phyloP scores from a whole-genome alignment of 106 monocot genomes.

The Phalaenopsis aphrodite region DNA sequence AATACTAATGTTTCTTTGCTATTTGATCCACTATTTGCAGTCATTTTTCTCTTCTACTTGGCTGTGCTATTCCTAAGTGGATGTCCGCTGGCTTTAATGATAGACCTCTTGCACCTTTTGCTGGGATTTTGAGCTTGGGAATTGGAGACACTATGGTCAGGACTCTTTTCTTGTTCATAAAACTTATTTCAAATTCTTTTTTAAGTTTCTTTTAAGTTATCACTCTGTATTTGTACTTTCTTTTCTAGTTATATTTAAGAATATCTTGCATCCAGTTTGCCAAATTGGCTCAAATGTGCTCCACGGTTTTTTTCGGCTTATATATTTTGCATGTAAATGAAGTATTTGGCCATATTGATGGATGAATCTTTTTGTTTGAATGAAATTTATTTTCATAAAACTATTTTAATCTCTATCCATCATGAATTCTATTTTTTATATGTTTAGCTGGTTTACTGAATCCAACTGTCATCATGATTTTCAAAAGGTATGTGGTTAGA shows the following conservation, averaged over 20 bases:
- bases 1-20: slow-evolving; percentile 2
- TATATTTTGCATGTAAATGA: not conserved
- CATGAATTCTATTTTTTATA: not conserved
- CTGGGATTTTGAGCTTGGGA: slow-evolving; percentile 97
- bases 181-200: not conserved
- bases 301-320: not conserved
- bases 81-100: slow-evolving; percentile 79
- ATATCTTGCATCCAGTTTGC: not conserved
- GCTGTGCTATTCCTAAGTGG: slow-evolving; percentile 98
- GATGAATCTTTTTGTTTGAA: not conserved
- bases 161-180: slow-evolving; percentile 1
- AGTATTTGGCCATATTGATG: not conserved
- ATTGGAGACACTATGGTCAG: slow-evolving; percentile 98
- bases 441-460: not conserved
- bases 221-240: not conserved
- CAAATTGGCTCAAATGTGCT: not conserved
- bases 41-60: slow-evolving; percentile 94
- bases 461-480: not conserved
- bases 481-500: not conserved
- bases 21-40: slow-evolving; percentile 28
- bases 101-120: slow-evolving; percentile 86
- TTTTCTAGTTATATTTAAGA: not conserved
- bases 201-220: not conserved
- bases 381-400: not conserved
- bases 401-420: not conserved